These are phyloP conservation scores for Annona squamosa DNA, from an alignment of 164 flowering plant species.

Conservation along the genomic window DNA sequence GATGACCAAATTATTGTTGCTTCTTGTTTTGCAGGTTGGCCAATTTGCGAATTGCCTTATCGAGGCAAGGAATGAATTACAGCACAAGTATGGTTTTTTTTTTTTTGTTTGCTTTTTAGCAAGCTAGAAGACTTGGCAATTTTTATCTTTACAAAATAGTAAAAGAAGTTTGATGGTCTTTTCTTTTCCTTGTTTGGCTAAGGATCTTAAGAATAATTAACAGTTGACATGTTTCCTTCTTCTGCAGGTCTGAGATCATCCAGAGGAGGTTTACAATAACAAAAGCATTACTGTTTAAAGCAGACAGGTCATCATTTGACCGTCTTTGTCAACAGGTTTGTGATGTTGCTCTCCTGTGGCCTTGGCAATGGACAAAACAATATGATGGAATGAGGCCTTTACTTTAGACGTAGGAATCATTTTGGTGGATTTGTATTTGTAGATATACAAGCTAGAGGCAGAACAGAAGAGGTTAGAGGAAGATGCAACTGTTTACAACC, in stretches of 20 bases:
- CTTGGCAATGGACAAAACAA: too few species aligned
- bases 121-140: conserved; percentile 3
- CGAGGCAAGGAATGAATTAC: conserved; percentile 62
- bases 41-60: conserved; percentile 75
- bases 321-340: conserved; percentile 75
- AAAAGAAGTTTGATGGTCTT: background rate
- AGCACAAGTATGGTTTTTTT: conserved; percentile 51
- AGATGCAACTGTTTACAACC: conserved; percentile 71
- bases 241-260: conserved; percentile 55
- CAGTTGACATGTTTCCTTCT: background rate
- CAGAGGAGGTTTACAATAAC: conserved; percentile 64
- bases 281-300: conserved; percentile 60
- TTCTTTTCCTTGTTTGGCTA: background rate
- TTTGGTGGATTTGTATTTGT: conserved; percentile 16
- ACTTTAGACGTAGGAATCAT: background rate
- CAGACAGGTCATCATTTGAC: conserved; percentile 76
- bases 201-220: background rate
- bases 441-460: conserved; percentile 71
- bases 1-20: background rate
- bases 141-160: background rate
- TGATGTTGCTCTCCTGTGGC: background rate
- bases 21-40: conserved; percentile 49
- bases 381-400: background rate
- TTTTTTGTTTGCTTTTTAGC: background rate
- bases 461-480: conserved; percentile 83